A percentile compares a stretch with the other conserved stretches of the same genome.
Conservation (phyloP, 805 yeast genomes). For the Wickerhamiella lipophila region DNA sequence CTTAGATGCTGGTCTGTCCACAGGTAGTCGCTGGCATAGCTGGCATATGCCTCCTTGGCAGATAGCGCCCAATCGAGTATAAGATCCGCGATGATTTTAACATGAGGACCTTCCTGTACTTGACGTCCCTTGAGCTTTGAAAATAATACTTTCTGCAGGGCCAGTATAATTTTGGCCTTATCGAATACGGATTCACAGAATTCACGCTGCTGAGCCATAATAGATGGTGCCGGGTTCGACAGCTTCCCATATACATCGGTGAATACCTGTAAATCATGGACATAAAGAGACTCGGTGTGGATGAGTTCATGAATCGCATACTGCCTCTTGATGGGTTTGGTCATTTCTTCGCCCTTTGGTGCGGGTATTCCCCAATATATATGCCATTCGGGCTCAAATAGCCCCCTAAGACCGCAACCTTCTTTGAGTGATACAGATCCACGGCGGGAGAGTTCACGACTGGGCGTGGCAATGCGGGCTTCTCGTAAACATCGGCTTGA, state of each 20-base stretch:
- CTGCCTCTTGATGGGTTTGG: conserved; percentile 34
- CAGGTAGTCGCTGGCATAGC: conserved; percentile 39
- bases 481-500: conserved; percentile 22
- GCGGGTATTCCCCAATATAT: conserved; percentile 20
- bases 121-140: conserved; percentile 48
- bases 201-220: conserved; percentile 39
- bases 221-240: conserved; percentile 31
- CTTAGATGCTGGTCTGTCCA: conserved; percentile 34
- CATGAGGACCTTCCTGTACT: conserved; percentile 49
- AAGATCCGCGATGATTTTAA: conserved; percentile 46
- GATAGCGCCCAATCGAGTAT: conserved; percentile 51
- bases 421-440: conserved; percentile 10
- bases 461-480: not conserved
- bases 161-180: conserved; percentile 43
- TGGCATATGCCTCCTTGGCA: conserved; percentile 42
- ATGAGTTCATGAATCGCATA: conserved; percentile 66
- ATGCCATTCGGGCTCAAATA: conserved; percentile 23
- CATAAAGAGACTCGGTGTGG: conserved; percentile 54
- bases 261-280: conserved; percentile 54
- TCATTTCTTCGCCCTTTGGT: conserved; percentile 15
- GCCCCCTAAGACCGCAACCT: conserved; percentile 8
- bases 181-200: conserved; percentile 48
- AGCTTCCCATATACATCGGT: conserved; percentile 43
- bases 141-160: conserved; percentile 42
- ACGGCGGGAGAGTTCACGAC: conserved; percentile 1